Percentiles rank a stretch among this genome's conserved stretches.
Evolutionary conservation across 2,329 filamentous ascomycete species (phyloP).

Genomic region (Beauveria pseudobassiana): DNA sequence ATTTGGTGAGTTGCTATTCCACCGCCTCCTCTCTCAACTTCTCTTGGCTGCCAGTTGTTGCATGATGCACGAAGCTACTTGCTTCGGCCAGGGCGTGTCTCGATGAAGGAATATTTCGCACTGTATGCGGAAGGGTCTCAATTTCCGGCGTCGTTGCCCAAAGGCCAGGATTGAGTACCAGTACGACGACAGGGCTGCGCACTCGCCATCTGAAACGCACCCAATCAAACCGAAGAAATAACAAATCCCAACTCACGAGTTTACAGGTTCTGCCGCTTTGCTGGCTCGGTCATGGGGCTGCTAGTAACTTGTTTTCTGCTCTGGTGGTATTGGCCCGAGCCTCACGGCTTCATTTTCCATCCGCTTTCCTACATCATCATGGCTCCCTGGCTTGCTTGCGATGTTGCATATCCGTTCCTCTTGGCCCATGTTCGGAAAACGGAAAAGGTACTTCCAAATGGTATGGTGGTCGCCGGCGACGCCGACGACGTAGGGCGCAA

Average conservation of each 20-base stretch:
- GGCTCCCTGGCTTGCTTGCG: constrained; percentile 31
- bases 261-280: constrained; percentile 34
- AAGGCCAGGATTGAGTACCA: background rate
- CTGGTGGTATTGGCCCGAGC: constrained; percentile 46
- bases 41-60: background rate
- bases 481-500: background rate
- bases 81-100: background rate
- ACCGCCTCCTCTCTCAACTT: too few species aligned
- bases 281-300: constrained; percentile 36
- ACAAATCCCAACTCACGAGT: too few species aligned
- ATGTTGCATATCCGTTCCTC: constrained; percentile 37
- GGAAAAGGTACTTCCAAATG: constrained; percentile 30
- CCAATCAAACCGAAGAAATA: too few species aligned
- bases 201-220: background rate
- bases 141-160: too few species aligned
- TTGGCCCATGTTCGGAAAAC: constrained; percentile 32
- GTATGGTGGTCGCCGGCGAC: constrained; percentile 23
- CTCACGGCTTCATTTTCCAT: constrained; percentile 38
- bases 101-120: background rate
- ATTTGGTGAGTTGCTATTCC: constrained; percentile 37
- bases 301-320: constrained; percentile 30
- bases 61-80: background rate
- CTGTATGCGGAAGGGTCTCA: background rate
- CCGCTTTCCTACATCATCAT: constrained; percentile 36
- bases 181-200: background rate